A percentile compares a stretch with the other conserved stretches of the same genome.
phyloP scores from a whole-genome alignment of 805 yeast genomes.

The Hanseniaspora lindneri region DNA sequence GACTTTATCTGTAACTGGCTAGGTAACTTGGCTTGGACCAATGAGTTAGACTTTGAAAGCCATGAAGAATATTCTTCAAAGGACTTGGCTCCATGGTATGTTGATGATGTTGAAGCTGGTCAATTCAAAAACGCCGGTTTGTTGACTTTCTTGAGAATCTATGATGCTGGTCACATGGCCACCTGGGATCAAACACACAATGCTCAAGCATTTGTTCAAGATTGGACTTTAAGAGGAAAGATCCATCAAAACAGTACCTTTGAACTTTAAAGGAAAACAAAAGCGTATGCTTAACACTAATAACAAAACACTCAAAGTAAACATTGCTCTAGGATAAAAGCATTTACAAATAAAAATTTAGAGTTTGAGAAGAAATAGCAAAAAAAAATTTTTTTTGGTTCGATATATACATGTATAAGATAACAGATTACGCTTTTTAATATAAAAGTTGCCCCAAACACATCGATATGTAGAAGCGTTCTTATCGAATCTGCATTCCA shows the following conservation, averaged over 20 bases:
- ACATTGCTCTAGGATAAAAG: no score
- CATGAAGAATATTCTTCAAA: constrained; percentile 41
- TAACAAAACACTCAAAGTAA: no score
- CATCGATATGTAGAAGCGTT: no score
- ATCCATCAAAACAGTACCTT: constrained; percentile 15
- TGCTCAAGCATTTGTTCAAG: constrained; percentile 68
- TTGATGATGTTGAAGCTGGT: constrained; percentile 47
- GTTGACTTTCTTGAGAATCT: constrained; percentile 73
- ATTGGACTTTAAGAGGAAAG: constrained; percentile 45
- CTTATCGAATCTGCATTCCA: not conserved
- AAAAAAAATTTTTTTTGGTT: no score
- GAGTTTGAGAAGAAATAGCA: no score
- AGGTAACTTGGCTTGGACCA: constrained; percentile 82
- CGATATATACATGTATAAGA: no score
- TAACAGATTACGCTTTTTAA: no score
- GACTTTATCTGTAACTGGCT: constrained; percentile 96
- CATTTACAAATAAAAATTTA: no score
- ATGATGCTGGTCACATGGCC: constrained; percentile 92
- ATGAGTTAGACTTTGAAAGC: constrained; percentile 57
- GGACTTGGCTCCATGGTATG: constrained; percentile 37
- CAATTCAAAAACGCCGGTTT: constrained; percentile 52
- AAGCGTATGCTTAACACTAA: not conserved
- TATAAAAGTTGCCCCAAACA: no score
- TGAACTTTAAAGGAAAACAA: not conserved
- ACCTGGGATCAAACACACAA: constrained; percentile 78